A percentile compares a stretch with the other conserved stretches of the same genome.
Conservation (phyloP, 2,329 filamentous ascomycete species). For the Colletotrichum plurivorum region DNA sequence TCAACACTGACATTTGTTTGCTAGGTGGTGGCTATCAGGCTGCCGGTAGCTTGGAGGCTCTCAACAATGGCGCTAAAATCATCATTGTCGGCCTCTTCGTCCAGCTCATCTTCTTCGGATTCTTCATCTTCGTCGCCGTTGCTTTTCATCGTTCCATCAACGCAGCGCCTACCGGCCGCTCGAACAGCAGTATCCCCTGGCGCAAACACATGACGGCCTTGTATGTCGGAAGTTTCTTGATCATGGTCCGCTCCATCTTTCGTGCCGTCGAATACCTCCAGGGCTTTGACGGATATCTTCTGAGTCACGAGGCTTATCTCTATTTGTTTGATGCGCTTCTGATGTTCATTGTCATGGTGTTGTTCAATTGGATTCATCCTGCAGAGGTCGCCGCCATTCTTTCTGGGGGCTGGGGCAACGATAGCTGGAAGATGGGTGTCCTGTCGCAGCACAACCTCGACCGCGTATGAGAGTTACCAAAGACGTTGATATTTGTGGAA, state of each 20-base stretch:
- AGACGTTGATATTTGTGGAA: not conserved
- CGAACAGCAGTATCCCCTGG: conserved; percentile 46
- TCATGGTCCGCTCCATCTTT: conserved; percentile 58
- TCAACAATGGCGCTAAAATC: conserved; percentile 57
- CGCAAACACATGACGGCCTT: conserved; percentile 47
- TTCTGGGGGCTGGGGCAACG: not conserved
- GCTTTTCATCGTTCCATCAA: conserved; percentile 59
- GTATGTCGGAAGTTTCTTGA: conserved; percentile 49
- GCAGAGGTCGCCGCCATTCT: conserved; percentile 15
- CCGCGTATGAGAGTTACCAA: not conserved
- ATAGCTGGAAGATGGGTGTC: conserved; percentile 18
- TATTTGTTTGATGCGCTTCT: conserved; percentile 56
- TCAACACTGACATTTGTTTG: not conserved
- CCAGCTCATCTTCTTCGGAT: conserved; percentile 68
- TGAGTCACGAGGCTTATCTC: conserved; percentile 52
- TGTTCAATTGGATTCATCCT: conserved; percentile 39
- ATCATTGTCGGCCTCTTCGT: conserved; percentile 67
- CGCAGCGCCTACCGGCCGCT: conserved; percentile 43
- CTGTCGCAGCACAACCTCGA: conserved; percentile 3
- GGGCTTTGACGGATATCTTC: conserved; percentile 51
- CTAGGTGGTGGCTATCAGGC: conserved; percentile 39
- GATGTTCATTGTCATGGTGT: conserved; percentile 48
- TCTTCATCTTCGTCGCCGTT: conserved; percentile 64
- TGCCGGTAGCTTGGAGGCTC: conserved; percentile 4
- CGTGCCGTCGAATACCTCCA: conserved; percentile 59